A percentile compares a stretch with the other conserved stretches of the same genome.
phyloP scores from a whole-genome alignment of 2,329 filamentous ascomycete genomes.

The Pseudogymnoascus sp. region DNA sequence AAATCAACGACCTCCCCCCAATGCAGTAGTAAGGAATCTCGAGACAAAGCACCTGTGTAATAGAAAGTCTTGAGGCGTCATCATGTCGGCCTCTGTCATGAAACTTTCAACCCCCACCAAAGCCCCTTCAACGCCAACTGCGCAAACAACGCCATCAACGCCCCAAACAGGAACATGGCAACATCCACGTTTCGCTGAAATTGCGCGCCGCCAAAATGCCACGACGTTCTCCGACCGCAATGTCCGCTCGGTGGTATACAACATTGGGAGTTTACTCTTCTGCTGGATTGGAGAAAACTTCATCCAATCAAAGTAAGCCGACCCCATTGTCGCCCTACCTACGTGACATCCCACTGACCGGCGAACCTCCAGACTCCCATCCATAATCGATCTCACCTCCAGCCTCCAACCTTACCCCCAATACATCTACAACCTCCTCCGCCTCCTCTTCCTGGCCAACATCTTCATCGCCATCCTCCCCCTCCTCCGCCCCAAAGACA shows the following conservation, averaged over 20 bases:
- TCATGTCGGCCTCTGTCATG: not conserved
- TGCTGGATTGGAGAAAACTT: conserved; percentile 37
- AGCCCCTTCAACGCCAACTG: conserved; percentile 28
- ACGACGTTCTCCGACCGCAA: conserved; percentile 74
- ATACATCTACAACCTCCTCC: conserved; percentile 36
- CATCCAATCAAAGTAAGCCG: conserved; percentile 29
- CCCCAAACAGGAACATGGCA: conserved; percentile 67
- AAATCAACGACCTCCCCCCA: not conserved
- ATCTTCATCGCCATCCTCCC: conserved; percentile 64
- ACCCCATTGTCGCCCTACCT: conserved; percentile 3
- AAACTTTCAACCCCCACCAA: conserved; percentile 7
- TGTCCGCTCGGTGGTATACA: conserved; percentile 60
- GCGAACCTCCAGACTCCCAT: conserved; percentile 21
- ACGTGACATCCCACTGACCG: not conserved
- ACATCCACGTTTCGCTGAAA: conserved; percentile 82
- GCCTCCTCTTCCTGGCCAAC: conserved; percentile 59
- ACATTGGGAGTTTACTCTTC: conserved; percentile 46
- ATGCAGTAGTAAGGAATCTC: not conserved
- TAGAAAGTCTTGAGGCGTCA: not conserved
- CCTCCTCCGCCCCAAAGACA: conserved; percentile 62
- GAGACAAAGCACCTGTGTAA: not conserved
- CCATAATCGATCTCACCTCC: conserved; percentile 17
- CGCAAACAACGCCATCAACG: conserved; percentile 18
- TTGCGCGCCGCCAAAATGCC: conserved; percentile 69
- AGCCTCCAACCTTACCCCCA: conserved; percentile 20